Percentiles rank a stretch among this genome's conserved stretches.
Conservation (phyloP, 176 grass and related monocot genomes). For the sorghum (Sorghum bicolor) region DNA sequence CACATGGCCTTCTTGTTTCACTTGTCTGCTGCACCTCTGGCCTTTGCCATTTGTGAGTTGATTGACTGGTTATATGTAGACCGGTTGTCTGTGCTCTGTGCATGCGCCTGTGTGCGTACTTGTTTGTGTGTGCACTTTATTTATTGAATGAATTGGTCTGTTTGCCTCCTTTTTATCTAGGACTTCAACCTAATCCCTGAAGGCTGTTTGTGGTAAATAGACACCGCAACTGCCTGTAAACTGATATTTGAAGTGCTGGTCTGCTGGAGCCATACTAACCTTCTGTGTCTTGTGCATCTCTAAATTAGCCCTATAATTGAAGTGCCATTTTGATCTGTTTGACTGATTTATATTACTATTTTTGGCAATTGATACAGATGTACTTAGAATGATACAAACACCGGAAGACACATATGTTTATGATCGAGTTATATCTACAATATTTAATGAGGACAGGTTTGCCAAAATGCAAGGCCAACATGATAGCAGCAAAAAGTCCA, state of each 20-base stretch:
- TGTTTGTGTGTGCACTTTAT: background rate
- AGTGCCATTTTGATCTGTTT: conserved; percentile 26
- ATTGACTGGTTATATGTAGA: background rate
- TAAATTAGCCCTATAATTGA: background rate
- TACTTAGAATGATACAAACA: conserved; percentile 89
- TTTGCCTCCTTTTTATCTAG: background rate
- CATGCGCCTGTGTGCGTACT: background rate
- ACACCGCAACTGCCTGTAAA: background rate
- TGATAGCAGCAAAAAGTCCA: conserved; percentile 52
- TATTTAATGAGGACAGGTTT: conserved; percentile 80
- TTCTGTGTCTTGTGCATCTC: background rate
- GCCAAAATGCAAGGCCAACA: conserved; percentile 63
- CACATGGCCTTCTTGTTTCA: background rate
- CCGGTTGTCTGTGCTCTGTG: background rate
- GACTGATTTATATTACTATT: conserved; percentile 7
- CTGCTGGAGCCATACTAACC: background rate
- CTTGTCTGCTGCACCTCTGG: background rate
- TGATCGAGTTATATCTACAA: conserved; percentile 85
- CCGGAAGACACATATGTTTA: conserved; percentile 91
- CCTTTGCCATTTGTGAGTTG: background rate
- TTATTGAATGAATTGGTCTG: background rate
- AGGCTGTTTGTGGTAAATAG: conserved; percentile 7
- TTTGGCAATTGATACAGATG: conserved; percentile 63
- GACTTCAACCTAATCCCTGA: background rate
- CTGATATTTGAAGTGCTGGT: background rate